Evolutionary conservation across 2,329 filamentous ascomycete genomes (phyloP).

Genomic region (Talaromyces pinophilus): DNA sequence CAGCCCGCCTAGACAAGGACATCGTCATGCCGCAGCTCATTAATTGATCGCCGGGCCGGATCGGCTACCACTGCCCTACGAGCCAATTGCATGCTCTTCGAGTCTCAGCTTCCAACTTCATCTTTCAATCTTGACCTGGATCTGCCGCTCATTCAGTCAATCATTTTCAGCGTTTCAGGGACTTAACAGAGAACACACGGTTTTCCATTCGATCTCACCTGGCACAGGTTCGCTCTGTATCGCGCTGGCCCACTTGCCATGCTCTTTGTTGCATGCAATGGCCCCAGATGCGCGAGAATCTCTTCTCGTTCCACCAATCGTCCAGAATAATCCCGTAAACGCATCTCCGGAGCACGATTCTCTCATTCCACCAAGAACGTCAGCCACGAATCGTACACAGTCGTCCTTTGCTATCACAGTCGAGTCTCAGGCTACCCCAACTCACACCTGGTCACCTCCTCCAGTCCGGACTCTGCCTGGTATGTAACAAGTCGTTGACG

Average conservation of each 20-base stretch:
- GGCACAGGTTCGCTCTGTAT: slow-evolving; percentile 24
- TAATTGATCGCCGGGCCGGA: slow-evolving; percentile 1
- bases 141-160: neutral
- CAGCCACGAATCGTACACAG: slow-evolving; percentile 11
- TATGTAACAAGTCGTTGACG: slow-evolving; percentile 27
- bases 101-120: slow-evolving; percentile 1
- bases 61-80: slow-evolving; percentile 1
- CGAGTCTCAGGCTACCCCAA: slow-evolving; percentile 10
- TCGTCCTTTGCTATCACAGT: slow-evolving; percentile 15
- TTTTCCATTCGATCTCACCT: neutral
- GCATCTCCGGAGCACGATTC: slow-evolving; percentile 7
- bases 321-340: slow-evolving; percentile 6
- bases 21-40: slow-evolving; percentile 5
- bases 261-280: slow-evolving; percentile 33
- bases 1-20: neutral
- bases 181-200: neutral
- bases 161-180: neutral
- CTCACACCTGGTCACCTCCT: slow-evolving; percentile 12
- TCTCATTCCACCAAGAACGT: slow-evolving; percentile 8
- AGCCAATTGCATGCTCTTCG: neutral
- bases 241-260: slow-evolving; percentile 18
- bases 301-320: slow-evolving; percentile 24
- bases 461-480: slow-evolving; percentile 41
- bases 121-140: neutral
- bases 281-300: slow-evolving; percentile 35